phyloP scores from a whole-genome alignment of 352 stramenopile genomes.

The Blastocystis sp. region DNA sequence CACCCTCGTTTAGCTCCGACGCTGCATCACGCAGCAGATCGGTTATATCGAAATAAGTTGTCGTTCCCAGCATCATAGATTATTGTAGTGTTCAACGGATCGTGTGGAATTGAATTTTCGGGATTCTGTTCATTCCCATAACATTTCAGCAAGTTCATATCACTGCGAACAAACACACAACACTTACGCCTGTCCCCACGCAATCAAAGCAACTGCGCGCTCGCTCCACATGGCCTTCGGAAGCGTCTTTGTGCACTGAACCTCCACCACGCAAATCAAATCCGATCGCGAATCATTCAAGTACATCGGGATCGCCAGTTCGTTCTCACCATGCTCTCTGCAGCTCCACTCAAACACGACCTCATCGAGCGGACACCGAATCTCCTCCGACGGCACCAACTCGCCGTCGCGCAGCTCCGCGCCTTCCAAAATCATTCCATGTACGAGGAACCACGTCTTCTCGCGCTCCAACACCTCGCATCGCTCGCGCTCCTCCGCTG shows the following conservation, averaged over 20 bases:
- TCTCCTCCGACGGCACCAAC: slow-evolving; percentile 36
- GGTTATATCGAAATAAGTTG: slow-evolving; percentile 11
- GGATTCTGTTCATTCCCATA: too few relatives aligned
- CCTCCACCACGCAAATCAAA: slow-evolving; percentile 32
- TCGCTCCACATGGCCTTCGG: slow-evolving; percentile 48
- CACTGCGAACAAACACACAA: slow-evolving; percentile 32
- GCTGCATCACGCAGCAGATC: neutral
- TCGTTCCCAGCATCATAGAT: neutral
- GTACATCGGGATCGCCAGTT: slow-evolving; percentile 30
- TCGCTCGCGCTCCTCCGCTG: neutral
- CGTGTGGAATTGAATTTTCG: too few relatives aligned
- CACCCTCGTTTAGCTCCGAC: neutral
- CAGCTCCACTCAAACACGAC: slow-evolving; percentile 46
- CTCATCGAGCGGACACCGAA: slow-evolving; percentile 17
- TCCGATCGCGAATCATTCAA: slow-evolving; percentile 34
- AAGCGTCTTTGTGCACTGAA: slow-evolving; percentile 5
- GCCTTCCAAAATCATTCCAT: slow-evolving; percentile 44
- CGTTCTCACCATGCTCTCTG: neutral
- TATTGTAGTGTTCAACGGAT: neutral
- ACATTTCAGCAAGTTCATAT: too few relatives aligned
- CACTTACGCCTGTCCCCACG: slow-evolving; percentile 36
- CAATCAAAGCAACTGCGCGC: slow-evolving; percentile 18
- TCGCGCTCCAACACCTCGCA: neutral
- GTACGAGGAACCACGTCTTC: slow-evolving; percentile 2
- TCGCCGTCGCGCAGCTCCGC: neutral